phyloP scores from a whole-genome alignment of 495 filamentous ascomycete genomes.

The Penicillium arizonense region DNA sequence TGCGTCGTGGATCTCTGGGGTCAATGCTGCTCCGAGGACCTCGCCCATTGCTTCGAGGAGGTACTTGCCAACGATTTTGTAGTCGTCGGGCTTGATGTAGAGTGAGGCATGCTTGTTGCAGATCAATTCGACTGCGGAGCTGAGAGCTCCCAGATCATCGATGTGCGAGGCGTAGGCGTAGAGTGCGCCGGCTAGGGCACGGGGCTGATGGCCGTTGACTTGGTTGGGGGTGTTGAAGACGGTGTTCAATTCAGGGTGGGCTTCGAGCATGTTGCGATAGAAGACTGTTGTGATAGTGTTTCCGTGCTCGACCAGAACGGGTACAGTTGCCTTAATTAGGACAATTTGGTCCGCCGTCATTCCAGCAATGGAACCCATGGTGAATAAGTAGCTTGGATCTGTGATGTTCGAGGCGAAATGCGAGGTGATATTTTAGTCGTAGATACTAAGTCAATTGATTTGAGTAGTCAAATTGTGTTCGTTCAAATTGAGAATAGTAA shows the following conservation, averaged over 20 bases:
- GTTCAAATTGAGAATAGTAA: background rate
- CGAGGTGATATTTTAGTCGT: too few relatives aligned
- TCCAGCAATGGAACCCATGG: slow-evolving; percentile 15
- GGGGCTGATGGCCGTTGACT: slow-evolving; percentile 59
- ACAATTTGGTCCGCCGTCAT: slow-evolving; percentile 32
- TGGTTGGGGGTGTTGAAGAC: slow-evolving; percentile 70
- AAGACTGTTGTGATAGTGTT: slow-evolving; percentile 63
- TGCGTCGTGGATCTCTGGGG: slow-evolving; percentile 62
- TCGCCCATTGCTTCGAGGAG: slow-evolving; percentile 66
- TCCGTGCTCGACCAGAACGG: slow-evolving; percentile 63
- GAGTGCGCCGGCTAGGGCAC: slow-evolving; percentile 63
- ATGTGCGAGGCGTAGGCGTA: slow-evolving; percentile 71
- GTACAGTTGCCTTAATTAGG: slow-evolving; percentile 45
- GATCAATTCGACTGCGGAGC: slow-evolving; percentile 66
- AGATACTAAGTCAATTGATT: too few relatives aligned
- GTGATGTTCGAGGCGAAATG: background rate
- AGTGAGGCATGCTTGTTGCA: slow-evolving; percentile 74
- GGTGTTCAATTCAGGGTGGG: slow-evolving; percentile 59
- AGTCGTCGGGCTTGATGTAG: slow-evolving; percentile 65
- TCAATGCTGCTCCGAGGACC: slow-evolving; percentile 66
- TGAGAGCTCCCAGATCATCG: slow-evolving; percentile 62
- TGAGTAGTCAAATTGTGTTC: too few relatives aligned
- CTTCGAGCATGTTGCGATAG: slow-evolving; percentile 65
- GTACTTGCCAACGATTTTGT: slow-evolving; percentile 65
- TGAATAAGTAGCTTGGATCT: background rate